A percentile compares a stretch with the other conserved stretches of the same genome.
Evolutionary conservation across 2,329 filamentous ascomycete genomes (phyloP).

Genomic region (Apiospora rasikravindrae): DNA sequence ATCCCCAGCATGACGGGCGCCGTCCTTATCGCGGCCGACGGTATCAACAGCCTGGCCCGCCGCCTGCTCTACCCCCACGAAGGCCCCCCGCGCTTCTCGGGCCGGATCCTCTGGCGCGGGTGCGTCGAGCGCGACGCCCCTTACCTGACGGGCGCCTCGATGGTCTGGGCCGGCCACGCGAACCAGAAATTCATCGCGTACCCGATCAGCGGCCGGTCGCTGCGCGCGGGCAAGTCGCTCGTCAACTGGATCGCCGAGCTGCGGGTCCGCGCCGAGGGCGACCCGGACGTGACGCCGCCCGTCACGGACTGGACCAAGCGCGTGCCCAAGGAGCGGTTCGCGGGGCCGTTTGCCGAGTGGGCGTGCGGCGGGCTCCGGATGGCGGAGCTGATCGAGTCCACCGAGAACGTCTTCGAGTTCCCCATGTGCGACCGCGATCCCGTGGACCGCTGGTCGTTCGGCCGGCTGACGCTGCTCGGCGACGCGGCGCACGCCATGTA

Average conservation of each 20-base stretch:
- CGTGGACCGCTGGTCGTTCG: constrained; percentile 43
- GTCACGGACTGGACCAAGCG: constrained; percentile 49
- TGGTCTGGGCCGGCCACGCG: constrained; percentile 53
- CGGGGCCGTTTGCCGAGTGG: constrained; percentile 46
- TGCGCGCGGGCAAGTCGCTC: constrained; percentile 42
- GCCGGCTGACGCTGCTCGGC: constrained; percentile 45
- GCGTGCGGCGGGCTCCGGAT: constrained; percentile 48
- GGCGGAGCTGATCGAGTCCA: constrained; percentile 46
- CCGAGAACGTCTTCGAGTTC: constrained; percentile 50
- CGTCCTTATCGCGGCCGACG: constrained; percentile 48
- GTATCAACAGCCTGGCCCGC: constrained; percentile 50
- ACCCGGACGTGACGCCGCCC: constrained; percentile 49
- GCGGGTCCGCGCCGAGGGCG: constrained; percentile 46
- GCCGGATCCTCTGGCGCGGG: constrained; percentile 52
- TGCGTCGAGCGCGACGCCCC: constrained; percentile 44
- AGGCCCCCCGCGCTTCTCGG: constrained; percentile 50
- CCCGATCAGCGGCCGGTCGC: constrained; percentile 45
- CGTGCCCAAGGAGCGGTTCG: constrained; percentile 47
- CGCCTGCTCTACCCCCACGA: constrained; percentile 48
- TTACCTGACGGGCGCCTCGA: constrained; percentile 48
- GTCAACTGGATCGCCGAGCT: constrained; percentile 55
- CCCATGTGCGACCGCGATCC: constrained; percentile 49
- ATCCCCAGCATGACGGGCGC: constrained; percentile 38
- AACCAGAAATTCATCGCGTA: constrained; percentile 55
- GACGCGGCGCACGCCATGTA: constrained; percentile 49